A percentile compares a stretch with the other conserved stretches of the same genome.
phyloP scores from a whole-genome alignment of 495 filamentous ascomycete genomes.

The Penicillium maclennaniae region DNA sequence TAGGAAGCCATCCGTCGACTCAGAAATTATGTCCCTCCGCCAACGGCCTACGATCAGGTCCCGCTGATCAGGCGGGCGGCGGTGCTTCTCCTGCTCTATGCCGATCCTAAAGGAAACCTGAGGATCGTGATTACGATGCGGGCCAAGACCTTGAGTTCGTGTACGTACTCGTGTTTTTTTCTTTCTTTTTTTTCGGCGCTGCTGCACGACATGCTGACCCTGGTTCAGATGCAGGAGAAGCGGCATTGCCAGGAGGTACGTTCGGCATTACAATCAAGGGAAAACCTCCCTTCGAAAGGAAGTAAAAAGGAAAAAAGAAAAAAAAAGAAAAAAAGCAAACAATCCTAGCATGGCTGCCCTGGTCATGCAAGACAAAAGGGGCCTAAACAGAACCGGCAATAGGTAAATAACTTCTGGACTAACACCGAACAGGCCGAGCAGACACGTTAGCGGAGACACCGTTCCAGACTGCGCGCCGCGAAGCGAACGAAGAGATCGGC shows the following conservation, averaged over 20 bases:
- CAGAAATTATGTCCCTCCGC: conserved; percentile 61
- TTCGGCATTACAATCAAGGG: conserved; percentile 13
- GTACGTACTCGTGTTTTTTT: conserved; percentile 34
- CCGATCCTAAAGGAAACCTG: conserved; percentile 71
- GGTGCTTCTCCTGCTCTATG: conserved; percentile 80
- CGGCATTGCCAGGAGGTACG: conserved; percentile 80
- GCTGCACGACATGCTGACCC: conserved; percentile 23
- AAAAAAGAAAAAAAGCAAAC: not conserved
- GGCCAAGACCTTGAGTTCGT: conserved; percentile 65
- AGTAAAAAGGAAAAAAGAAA: not conserved
- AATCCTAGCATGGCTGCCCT: not conserved
- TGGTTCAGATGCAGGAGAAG: conserved; percentile 62
- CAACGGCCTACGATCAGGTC: conserved; percentile 57
- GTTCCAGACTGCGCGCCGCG: conserved; percentile 77
- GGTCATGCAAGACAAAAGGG: not conserved
- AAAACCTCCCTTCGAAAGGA: not conserved
- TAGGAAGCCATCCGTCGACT: conserved; percentile 76
- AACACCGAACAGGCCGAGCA: conserved; percentile 40
- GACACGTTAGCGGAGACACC: conserved; percentile 46
- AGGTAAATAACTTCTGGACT: not conserved
- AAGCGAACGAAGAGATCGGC: conserved; percentile 89
- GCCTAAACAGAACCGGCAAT: too few species aligned
- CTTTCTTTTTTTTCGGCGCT: conserved; percentile 5
- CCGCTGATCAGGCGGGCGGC: conserved; percentile 73
- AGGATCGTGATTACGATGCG: conserved; percentile 84